Percentiles rank a stretch among this genome's conserved stretches.
These are phyloP conservation scores for Plasmodium cynomolgi DNA, from an alignment of 169 alveolate genomes.

Conservation along the genomic window DNA sequence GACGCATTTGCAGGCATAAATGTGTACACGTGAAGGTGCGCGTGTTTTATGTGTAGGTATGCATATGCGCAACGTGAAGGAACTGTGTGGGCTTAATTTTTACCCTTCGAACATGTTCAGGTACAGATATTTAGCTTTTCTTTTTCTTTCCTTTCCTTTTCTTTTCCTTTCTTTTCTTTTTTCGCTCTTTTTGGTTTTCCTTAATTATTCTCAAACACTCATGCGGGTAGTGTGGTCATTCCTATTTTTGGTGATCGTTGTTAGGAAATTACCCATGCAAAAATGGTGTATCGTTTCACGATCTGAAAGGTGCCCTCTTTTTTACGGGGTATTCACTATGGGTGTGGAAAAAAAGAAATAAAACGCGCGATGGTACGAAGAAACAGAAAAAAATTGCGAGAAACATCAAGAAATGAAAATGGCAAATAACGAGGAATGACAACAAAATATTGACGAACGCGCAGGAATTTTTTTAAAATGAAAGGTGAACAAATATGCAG, in stretches of 20 bases:
- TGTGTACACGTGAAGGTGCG: neutral
- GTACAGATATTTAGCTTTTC: neutral
- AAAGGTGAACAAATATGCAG: neutral
- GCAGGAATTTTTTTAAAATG: neutral
- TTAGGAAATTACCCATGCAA: slow-evolving; percentile 2
- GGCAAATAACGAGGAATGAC: neutral
- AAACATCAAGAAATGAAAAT: too few relatives aligned
- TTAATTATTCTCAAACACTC: neutral
- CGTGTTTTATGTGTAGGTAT: neutral
- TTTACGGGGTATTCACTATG: neutral
- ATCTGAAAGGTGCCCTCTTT: neutral
- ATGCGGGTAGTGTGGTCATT: neutral
- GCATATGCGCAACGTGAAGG: neutral
- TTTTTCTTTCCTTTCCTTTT: neutral
- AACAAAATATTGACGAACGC: neutral
- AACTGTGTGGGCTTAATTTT: neutral
- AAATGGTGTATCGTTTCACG: slow-evolving; percentile 5
- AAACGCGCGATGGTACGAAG: neutral
- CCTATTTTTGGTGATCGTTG: neutral
- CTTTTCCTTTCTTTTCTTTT: neutral
- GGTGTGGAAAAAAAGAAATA: neutral
- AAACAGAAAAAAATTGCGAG: neutral
- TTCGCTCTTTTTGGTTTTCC: neutral
- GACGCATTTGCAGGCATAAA: neutral
- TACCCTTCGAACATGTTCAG: neutral